Conservation (phyloP, 2,329 filamentous ascomycete species). For the Colletotrichum scovillei region DNA sequence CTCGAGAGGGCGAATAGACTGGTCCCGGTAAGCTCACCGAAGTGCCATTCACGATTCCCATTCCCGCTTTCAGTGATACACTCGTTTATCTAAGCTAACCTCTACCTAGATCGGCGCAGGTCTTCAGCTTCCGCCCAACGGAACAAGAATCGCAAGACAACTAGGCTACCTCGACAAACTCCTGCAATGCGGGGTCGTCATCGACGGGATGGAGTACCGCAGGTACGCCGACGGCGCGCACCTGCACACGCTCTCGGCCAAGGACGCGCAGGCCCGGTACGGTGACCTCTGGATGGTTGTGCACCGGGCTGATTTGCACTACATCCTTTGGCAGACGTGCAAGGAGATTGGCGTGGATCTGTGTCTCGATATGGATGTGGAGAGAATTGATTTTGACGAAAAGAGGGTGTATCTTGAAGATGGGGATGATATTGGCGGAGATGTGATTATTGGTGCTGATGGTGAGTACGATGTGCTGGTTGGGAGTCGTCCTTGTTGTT, state of each 20-base stretch:
- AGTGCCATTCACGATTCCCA: no score
- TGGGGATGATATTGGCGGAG: conserved; percentile 22
- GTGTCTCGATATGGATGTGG: conserved; percentile 20
- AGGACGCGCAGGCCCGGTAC: neutral
- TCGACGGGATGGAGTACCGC: conserved; percentile 14
- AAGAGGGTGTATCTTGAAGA: conserved; percentile 18
- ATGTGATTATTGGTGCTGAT: conserved; percentile 24
- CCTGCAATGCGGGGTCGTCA: neutral
- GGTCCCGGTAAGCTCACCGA: conserved; percentile 4
- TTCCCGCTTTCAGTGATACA: no score
- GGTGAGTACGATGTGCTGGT: neutral
- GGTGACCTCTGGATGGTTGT: conserved; percentile 24
- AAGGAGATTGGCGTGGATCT: conserved; percentile 5
- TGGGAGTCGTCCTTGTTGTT: no score
- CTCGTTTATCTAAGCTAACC: no score
- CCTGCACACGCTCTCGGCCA: neutral
- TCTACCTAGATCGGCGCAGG: conserved; percentile 23
- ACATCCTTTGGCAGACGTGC: conserved; percentile 18
- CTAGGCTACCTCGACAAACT: conserved; percentile 20
- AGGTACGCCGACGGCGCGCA: conserved; percentile 9
- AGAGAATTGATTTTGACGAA: conserved; percentile 17
- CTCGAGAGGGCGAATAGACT: conserved; percentile 27
- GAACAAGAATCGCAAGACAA: conserved; percentile 15
- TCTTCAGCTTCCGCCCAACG: conserved; percentile 30
- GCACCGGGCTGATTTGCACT: conserved; percentile 25